Evolutionary conservation across 371 early-diverging fungal species (phyloP).

Genomic region (Rhizopus delemar): DNA sequence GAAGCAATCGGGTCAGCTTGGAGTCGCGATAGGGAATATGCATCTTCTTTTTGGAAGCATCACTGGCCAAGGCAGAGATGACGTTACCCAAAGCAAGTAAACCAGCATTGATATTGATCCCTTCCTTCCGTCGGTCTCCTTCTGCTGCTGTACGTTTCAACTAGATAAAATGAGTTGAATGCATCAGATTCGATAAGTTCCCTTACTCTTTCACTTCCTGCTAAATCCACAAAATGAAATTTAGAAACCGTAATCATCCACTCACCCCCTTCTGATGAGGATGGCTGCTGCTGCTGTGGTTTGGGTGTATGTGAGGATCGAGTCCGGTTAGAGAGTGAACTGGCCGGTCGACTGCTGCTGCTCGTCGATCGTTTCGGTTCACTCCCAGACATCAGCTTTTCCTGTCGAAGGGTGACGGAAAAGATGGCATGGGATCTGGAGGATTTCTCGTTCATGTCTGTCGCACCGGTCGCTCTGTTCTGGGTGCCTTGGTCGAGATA

Average conservation of each 20-base stretch:
- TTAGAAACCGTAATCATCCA: constrained; percentile 77
- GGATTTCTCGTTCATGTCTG: constrained; percentile 96
- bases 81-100: constrained; percentile 98
- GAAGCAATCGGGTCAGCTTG: constrained; percentile 96
- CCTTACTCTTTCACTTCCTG: constrained; percentile 94
- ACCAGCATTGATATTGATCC: constrained; percentile 97
- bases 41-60: constrained; percentile 50
- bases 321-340: constrained; percentile 23
- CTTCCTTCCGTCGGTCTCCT: constrained; percentile 95
- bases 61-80: constrained; percentile 96
- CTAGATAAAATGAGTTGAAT: constrained; percentile 14
- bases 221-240: constrained; percentile 99
- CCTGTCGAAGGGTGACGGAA: constrained; percentile 79
- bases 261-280: constrained; percentile 40
- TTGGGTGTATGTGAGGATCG: constrained; percentile 12
- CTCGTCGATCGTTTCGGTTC: constrained; percentile 1
- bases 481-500: constrained; percentile 77
- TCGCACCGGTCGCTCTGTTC: constrained; percentile 92
- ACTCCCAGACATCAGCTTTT: constrained; percentile 44
- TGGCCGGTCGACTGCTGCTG: constrained; percentile 14
- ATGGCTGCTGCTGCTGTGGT: background rate
- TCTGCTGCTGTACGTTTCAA: constrained; percentile 93
- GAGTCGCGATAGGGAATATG: constrained; percentile 98
- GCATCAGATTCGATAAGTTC: background rate
- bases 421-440: constrained; percentile 98